Conservation (phyloP, 805 yeast species). For the Kurtzmaniella cleridarum region DNA sequence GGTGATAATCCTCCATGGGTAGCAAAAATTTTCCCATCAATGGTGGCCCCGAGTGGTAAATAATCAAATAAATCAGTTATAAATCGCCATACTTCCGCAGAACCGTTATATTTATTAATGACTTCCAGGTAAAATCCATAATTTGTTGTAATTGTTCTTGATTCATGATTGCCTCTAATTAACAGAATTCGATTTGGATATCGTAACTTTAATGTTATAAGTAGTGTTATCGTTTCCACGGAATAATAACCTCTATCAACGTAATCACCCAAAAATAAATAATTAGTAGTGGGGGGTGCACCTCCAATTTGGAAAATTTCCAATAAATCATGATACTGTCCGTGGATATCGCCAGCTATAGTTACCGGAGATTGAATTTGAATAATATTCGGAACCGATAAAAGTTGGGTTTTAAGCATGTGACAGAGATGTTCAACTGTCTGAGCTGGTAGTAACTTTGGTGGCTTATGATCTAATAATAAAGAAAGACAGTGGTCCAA, state of each 20-base stretch:
- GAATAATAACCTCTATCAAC: slow-evolving; percentile 94
- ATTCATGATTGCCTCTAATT: slow-evolving; percentile 93
- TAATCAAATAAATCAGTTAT: slow-evolving; percentile 93
- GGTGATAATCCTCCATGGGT: slow-evolving; percentile 98
- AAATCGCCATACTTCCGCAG: slow-evolving; percentile 72
- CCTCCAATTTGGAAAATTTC: slow-evolving; percentile 96
- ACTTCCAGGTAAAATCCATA: slow-evolving; percentile 97
- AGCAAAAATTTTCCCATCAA: slow-evolving; percentile 85
- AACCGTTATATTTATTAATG: slow-evolving; percentile 75
- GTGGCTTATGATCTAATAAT: slow-evolving; percentile 37
- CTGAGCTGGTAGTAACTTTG: slow-evolving; percentile 35
- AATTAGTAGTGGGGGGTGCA: slow-evolving; percentile 86
- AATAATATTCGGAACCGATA: slow-evolving; percentile 81
- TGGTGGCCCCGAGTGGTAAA: slow-evolving; percentile 80
- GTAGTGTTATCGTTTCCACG: slow-evolving; percentile 83
- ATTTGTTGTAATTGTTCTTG: slow-evolving; percentile 93
- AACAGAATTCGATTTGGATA: slow-evolving; percentile 81
- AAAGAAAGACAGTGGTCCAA: slow-evolving; percentile 40
- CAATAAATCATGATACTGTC: slow-evolving; percentile 89
- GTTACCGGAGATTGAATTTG: slow-evolving; percentile 83
- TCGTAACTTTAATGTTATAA: slow-evolving; percentile 77
- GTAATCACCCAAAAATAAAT: slow-evolving; percentile 89
- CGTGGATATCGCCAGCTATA: slow-evolving; percentile 96
- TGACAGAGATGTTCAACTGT: slow-evolving; percentile 50
- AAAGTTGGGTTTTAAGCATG: slow-evolving; percentile 73